Percentiles rank a stretch among this genome's conserved stretches.
phyloP scores from a whole-genome alignment of 176 grass and related monocot genomes.

The Raddia distichophylla region DNA sequence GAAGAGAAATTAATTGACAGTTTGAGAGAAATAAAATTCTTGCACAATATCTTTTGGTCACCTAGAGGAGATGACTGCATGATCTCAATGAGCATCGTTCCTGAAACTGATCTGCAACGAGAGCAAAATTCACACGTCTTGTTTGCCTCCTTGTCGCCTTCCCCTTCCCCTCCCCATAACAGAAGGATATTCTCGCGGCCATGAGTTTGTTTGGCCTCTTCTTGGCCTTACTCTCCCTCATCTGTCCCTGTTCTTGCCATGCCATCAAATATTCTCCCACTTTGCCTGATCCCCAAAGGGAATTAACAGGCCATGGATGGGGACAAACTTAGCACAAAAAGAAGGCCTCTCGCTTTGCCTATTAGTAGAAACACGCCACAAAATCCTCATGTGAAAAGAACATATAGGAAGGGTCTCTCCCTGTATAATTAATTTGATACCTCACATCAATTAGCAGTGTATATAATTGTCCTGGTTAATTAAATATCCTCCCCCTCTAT shows the following conservation, averaged over 20 bases:
- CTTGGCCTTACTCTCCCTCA: conserved; percentile 49
- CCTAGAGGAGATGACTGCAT: conserved; percentile 30
- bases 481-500: neutral
- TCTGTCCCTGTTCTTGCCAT: conserved; percentile 48
- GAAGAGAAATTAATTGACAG: neutral
- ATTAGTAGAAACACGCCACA: conserved; percentile 45
- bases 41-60: neutral
- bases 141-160: conserved; percentile 63
- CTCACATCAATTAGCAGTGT: conserved; percentile 6
- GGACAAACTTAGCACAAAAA: conserved; percentile 56
- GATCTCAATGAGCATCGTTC: conserved; percentile 15
- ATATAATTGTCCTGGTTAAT: conserved; percentile 26
- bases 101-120: conserved; percentile 50
- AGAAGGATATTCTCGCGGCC: conserved; percentile 75
- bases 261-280: conserved; percentile 56
- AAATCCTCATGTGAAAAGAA: conserved; percentile 41
- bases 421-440: conserved; percentile 16
- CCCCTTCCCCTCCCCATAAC: conserved; percentile 57
- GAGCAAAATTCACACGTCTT: conserved; percentile 78
- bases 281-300: conserved; percentile 58
- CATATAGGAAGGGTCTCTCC: neutral
- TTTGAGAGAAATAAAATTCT: conserved; percentile 26
- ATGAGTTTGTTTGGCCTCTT: conserved; percentile 69
- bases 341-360: conserved; percentile 50
- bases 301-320: conserved; percentile 55